phyloP scores from a whole-genome alignment of 164 flowering plant genomes.

The Akebia trifoliata region DNA sequence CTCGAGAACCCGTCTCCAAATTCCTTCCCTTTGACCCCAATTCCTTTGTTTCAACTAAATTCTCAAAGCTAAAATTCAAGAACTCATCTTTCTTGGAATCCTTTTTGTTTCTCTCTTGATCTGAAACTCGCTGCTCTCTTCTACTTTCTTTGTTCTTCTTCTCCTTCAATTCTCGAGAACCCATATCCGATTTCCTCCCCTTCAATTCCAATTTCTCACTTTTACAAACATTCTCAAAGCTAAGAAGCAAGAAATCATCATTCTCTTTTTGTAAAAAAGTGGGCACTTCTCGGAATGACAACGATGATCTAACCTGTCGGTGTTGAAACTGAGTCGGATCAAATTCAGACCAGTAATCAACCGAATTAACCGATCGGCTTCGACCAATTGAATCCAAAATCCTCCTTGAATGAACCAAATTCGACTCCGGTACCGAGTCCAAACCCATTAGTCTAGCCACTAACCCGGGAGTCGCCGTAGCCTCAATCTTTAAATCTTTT shows the following conservation, averaged over 20 bases:
- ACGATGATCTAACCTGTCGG: constrained; percentile 43
- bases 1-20: constrained; percentile 24
- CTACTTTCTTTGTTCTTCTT: constrained; percentile 12
- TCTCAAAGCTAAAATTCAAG: constrained; percentile 52
- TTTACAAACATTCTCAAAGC: constrained; percentile 40
- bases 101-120: constrained; percentile 1
- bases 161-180: constrained; percentile 28
- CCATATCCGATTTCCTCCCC: constrained; percentile 22
- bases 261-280: constrained; percentile 20
- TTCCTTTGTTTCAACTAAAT: constrained; percentile 18
- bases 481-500: background rate
- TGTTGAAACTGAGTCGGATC: constrained; percentile 25
- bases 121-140: constrained; percentile 7
- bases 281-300: constrained; percentile 58
- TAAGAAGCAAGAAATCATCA: constrained; percentile 38
- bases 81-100: constrained; percentile 32
- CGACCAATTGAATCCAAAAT: constrained; percentile 28
- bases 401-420: constrained; percentile 7
- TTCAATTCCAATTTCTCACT: constrained; percentile 13
- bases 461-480: constrained; percentile 30
- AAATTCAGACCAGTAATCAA: constrained; percentile 35
- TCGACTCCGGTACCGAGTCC: constrained; percentile 37
- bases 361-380: constrained; percentile 59
- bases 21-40: constrained; percentile 15
- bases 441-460: constrained; percentile 71